These are phyloP conservation scores for Epichloe baconii DNA, from an alignment of 2,329 filamentous ascomycete genomes.

Conservation along the genomic window DNA sequence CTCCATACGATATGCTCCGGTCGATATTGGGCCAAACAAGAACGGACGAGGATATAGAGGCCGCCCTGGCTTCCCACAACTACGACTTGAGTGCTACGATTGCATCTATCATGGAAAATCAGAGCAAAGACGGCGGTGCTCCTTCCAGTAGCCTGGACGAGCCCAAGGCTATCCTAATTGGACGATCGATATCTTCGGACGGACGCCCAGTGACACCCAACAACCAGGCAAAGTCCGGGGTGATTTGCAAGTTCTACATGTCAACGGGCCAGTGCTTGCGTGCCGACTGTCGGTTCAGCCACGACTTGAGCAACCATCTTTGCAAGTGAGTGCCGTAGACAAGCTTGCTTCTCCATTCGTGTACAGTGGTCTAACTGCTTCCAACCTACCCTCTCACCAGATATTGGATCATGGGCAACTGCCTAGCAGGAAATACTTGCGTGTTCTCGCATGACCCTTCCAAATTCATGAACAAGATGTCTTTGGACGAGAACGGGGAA, in stretches of 20 bases:
- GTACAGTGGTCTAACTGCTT: neutral
- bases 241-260: constrained; percentile 95
- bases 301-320: constrained; percentile 87
- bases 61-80: constrained; percentile 74
- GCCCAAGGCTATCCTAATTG: constrained; percentile 61
- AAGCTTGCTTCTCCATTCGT: neutral
- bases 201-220: constrained; percentile 65
- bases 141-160: constrained; percentile 33
- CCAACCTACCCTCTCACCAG: constrained; percentile 26
- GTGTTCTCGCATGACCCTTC: constrained; percentile 96
- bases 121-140: constrained; percentile 28
- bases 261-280: constrained; percentile 91
- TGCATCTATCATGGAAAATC: constrained; percentile 70
- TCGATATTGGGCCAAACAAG: constrained; percentile 83
- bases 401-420: constrained; percentile 94
- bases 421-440: constrained; percentile 83
- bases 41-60: constrained; percentile 87
- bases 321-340: constrained; percentile 70
- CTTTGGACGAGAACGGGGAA: constrained; percentile 52
- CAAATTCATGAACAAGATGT: constrained; percentile 69
- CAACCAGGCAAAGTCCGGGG: constrained; percentile 64
- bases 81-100: constrained; percentile 93
- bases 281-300: constrained; percentile 92
- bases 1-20: constrained; percentile 91
- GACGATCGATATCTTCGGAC: constrained; percentile 74